Conservation (phyloP, 1,284 basidiomycete species). For the Xerocomus nothofagi region DNA sequence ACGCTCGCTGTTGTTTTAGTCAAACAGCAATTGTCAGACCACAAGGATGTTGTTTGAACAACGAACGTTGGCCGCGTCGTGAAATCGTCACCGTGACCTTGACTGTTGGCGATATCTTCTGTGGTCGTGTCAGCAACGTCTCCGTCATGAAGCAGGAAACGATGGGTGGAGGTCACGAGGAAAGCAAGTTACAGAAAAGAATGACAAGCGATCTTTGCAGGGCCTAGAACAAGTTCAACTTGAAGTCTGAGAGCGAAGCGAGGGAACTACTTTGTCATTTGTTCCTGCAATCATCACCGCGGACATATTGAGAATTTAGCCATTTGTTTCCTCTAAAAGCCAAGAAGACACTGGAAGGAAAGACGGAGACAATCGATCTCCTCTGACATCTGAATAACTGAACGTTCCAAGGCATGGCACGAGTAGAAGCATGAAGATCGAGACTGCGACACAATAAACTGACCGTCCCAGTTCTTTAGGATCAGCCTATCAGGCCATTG, state of each 20-base stretch:
- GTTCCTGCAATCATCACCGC: constrained; percentile 11
- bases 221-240: background rate
- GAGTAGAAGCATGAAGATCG: constrained; percentile 20
- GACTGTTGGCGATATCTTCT: background rate
- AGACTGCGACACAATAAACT: constrained; percentile 22
- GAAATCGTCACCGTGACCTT: constrained; percentile 17
- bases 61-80: constrained; percentile 1
- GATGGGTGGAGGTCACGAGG: constrained; percentile 25
- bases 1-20: background rate
- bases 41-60: background rate
- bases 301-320: constrained; percentile 11
- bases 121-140: background rate
- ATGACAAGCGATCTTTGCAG: constrained; percentile 14
- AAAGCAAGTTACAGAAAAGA: constrained; percentile 33
- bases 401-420: constrained; percentile 27
- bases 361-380: constrained; percentile 29
- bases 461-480: background rate
- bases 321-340: constrained; percentile 15
- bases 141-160: constrained; percentile 5
- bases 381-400: constrained; percentile 21
- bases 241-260: background rate
- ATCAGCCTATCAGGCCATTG: background rate
- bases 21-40: constrained; percentile 12
- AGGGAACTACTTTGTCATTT: constrained; percentile 18
- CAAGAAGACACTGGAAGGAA: constrained; percentile 23